Evolutionary conservation across 2,329 filamentous ascomycete genomes (phyloP).

Genomic region (Corniculantispora saksenae): DNA sequence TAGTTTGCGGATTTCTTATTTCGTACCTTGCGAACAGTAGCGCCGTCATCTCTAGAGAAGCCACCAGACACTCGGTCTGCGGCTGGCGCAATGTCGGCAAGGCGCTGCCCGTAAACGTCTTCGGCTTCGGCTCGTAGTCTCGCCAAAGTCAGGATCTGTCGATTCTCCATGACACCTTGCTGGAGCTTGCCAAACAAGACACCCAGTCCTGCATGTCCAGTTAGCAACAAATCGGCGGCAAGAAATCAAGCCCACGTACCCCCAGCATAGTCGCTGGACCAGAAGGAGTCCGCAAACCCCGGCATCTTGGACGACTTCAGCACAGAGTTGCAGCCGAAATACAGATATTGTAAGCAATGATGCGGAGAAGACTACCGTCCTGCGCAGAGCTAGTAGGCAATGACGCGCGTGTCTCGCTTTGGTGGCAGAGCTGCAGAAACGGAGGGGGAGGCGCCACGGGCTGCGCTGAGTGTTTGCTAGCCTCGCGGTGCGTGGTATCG

Average conservation of each 20-base stretch:
- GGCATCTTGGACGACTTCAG: slow-evolving; percentile 61
- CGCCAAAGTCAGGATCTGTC: slow-evolving; percentile 88
- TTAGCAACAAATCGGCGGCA: slow-evolving; percentile 16
- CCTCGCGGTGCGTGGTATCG: background rate
- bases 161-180: slow-evolving; percentile 92
- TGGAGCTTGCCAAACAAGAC: slow-evolving; percentile 96
- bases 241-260: slow-evolving; percentile 52
- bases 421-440: background rate
- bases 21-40: slow-evolving; percentile 89
- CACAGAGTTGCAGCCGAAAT: background rate
- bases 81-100: slow-evolving; percentile 78
- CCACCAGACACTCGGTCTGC: slow-evolving; percentile 82
- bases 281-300: slow-evolving; percentile 93
- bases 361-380: background rate
- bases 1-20: background rate
- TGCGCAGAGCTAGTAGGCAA: background rate
- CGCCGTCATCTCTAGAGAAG: slow-evolving; percentile 89
- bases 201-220: slow-evolving; percentile 64
- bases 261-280: slow-evolving; percentile 96
- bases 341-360: background rate
- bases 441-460: background rate
- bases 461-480: background rate
- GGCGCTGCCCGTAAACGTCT: slow-evolving; percentile 78
- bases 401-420: slow-evolving; percentile 10
- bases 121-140: slow-evolving; percentile 95